These are phyloP conservation scores for Platanus orientalis DNA, from an alignment of 164 flowering plant species.

Conservation along the genomic window DNA sequence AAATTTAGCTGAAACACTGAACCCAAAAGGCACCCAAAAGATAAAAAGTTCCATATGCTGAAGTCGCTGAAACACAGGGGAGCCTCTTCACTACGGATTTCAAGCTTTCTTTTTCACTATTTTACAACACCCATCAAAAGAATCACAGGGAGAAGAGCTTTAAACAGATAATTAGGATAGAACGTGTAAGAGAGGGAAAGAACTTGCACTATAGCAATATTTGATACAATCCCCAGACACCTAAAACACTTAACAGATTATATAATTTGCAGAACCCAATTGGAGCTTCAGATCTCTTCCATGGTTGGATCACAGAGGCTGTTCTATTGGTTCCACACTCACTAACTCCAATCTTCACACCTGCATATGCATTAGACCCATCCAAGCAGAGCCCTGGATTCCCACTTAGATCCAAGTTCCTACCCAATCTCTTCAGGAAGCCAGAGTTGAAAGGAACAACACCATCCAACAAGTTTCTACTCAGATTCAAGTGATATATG, in stretches of 20 bases:
- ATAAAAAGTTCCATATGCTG: too few relatives aligned
- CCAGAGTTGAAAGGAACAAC: slow-evolving; percentile 62
- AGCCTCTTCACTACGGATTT: slow-evolving; percentile 1
- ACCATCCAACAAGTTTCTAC: slow-evolving; percentile 65
- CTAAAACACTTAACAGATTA: slow-evolving; percentile 6
- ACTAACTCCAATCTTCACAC: slow-evolving; percentile 39
- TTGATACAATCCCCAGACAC: slow-evolving; percentile 13
- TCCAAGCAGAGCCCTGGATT: slow-evolving; percentile 66
- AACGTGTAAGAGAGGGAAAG: not conserved
- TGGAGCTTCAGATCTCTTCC: slow-evolving; percentile 45
- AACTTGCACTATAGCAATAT: slow-evolving; percentile 5
- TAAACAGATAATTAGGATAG: not conserved
- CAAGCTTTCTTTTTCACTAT: not conserved
- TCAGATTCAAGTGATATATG: slow-evolving; percentile 76
- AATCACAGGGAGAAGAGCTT: not conserved
- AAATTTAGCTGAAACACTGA: slow-evolving; percentile 1
- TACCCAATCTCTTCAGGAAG: slow-evolving; percentile 63
- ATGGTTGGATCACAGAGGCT: slow-evolving; percentile 32
- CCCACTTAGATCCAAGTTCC: slow-evolving; percentile 68
- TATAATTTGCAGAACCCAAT: slow-evolving; percentile 13
- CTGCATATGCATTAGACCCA: slow-evolving; percentile 33
- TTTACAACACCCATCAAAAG: not conserved
- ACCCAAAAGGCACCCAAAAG: too few relatives aligned
- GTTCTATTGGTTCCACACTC: slow-evolving; percentile 42
- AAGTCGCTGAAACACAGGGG: not conserved